Base-by-base conservation (phyloP, 2,329 filamentous ascomycete species). In the Sarocladiaceae sp. region DNA sequence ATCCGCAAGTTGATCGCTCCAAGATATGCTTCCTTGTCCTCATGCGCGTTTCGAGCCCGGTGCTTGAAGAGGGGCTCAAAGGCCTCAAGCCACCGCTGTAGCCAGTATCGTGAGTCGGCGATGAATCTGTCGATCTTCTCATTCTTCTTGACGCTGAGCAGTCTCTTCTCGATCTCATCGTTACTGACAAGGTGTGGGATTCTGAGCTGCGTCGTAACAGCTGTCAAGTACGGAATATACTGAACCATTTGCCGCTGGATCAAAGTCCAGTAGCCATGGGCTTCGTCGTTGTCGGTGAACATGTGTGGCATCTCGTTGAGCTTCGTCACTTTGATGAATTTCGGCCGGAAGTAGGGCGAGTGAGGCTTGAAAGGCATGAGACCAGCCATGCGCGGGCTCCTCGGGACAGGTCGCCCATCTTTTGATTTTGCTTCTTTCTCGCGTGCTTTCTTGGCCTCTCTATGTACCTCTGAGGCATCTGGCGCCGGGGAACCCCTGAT, bases 1-100 rank as follows among this genome's bases (percentile, higher is more conserved):
- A 74, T 58, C 2, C 70, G 69, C 7, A 76, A 56, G 49, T 67
- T 72, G 51, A 70, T 65, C n/a, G 67, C 68, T 11, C 65, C 62
- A 4, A 70, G 61, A 42, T 71, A 72, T 0, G 60, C 47, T 2
- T 56, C 54, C 4, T 52, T 50, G 22, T 66, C 53, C 1, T 55
- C 50, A 8, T 59, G 42, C 3, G 60, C 58, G 47, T 66, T 64
- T 18, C 57, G 55, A 17, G 59, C 54, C 0, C 60, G 55, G 5
- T 53, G 42, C 17, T 66, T 59, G 49, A 67, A 69, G 1, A 75
- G 54, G 2, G 69, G 67, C 22, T 65, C 60, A 54, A 69, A 74
- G 0, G 71, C 67, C 7, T 60, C 57, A 12, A 61, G 59, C 72
- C 72, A 76, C n/a, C 65, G 57, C 28, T 68, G 64, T 1, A 75